phyloP scores from a whole-genome alignment of 2,329 filamentous ascomycete species.

The Cladosporium cucumerinum region DNA sequence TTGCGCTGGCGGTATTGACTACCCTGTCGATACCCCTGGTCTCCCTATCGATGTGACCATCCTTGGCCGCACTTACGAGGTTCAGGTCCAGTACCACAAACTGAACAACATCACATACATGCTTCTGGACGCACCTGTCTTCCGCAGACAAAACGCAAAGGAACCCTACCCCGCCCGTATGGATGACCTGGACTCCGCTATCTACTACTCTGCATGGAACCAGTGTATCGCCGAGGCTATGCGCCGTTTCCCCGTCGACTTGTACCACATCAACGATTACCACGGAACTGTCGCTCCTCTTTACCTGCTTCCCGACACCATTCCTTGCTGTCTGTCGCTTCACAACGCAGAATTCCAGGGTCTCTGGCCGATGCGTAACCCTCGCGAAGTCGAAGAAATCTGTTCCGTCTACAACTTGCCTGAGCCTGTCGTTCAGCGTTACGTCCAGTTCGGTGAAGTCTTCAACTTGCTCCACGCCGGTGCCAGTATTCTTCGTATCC shows the following conservation, averaged over 20 bases:
- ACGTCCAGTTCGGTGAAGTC: conserved; percentile 66
- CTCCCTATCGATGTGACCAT: conserved; percentile 62
- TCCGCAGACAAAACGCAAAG: conserved; percentile 59
- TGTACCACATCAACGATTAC: conserved; percentile 68
- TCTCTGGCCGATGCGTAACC: conserved; percentile 63
- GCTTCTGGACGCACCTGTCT: conserved; percentile 63
- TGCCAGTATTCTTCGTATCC: conserved; percentile 62
- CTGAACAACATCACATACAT: conserved; percentile 66
- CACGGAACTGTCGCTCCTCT: conserved; percentile 62
- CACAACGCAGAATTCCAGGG: conserved; percentile 70
- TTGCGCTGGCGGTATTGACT: conserved; percentile 60
- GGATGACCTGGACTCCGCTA: conserved; percentile 65
- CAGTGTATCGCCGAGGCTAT: conserved; percentile 64
- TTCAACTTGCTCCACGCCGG: conserved; percentile 68
- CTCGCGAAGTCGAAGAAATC: conserved; percentile 60
- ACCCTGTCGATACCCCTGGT: conserved; percentile 57
- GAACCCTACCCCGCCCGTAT: conserved; percentile 66
- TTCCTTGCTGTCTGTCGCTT: conserved; percentile 61
- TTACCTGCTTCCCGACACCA: conserved; percentile 60
- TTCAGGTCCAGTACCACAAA: conserved; percentile 62
- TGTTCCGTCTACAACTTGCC: conserved; percentile 63
- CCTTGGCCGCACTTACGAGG: conserved; percentile 57
- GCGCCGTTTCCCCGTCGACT: conserved; percentile 58
- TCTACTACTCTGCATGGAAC: conserved; percentile 70
- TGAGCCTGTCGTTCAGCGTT: conserved; percentile 54